phyloP scores from a whole-genome alignment of 2,329 filamentous ascomycete genomes.

The Diaporthe helianthi region DNA sequence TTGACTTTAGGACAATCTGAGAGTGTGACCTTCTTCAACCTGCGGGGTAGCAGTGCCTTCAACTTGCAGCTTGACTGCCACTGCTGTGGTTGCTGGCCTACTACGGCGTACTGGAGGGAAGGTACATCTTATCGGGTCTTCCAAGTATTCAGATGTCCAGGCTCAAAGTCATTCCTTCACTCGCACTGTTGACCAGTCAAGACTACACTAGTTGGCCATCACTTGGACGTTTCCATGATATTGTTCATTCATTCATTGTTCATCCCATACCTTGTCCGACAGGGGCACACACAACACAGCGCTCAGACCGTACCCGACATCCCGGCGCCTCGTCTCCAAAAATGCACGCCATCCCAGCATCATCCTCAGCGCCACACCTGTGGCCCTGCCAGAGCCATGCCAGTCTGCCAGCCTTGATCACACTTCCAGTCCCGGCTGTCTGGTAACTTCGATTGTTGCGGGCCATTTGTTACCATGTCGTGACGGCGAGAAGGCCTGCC shows the following conservation, averaged over 20 bases:
- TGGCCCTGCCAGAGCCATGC: not conserved
- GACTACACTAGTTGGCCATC: not conserved
- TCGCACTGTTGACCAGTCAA: not conserved
- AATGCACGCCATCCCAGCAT: not conserved
- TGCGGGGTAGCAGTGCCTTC: not conserved
- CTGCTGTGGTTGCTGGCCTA: too few relatives aligned
- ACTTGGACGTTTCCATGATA: too few relatives aligned
- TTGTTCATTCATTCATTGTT: not conserved
- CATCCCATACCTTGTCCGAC: too few relatives aligned
- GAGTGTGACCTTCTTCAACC: not conserved
- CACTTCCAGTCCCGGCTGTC: constrained; percentile 14
- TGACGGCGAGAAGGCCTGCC: constrained; percentile 6
- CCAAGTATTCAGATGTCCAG: too few relatives aligned
- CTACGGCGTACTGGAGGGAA: not conserved
- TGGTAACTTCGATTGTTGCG: constrained; percentile 4
- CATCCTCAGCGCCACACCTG: not conserved
- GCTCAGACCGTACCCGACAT: constrained; percentile 26
- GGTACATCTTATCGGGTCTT: not conserved
- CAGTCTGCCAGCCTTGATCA: not conserved
- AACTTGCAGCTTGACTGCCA: not conserved
- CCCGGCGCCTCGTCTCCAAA: constrained; percentile 13
- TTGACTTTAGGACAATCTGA: not conserved
- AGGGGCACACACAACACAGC: not conserved
- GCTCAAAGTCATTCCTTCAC: not conserved
- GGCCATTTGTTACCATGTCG: not conserved